phyloP scores from a whole-genome alignment of 768 basidiomycete genomes.

The Auriscalpium orientale region DNA sequence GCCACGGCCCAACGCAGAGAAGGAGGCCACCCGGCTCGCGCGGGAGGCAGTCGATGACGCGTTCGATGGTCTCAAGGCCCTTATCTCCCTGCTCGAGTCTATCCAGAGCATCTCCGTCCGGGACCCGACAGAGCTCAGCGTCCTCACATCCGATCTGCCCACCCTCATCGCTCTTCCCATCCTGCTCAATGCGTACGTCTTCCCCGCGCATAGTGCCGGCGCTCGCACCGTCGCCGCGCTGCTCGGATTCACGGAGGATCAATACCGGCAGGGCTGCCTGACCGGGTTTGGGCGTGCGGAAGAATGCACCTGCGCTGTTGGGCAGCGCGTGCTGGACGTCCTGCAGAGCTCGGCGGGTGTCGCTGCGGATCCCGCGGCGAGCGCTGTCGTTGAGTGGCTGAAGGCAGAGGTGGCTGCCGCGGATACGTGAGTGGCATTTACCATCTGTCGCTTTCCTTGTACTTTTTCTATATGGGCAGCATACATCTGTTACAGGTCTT shows the following conservation, averaged over 20 bases:
- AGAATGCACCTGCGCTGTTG: constrained; percentile 56
- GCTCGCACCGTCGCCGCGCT: constrained; percentile 42
- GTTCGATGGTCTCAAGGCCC: constrained; percentile 51
- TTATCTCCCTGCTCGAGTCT: constrained; percentile 51
- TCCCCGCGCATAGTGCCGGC: constrained; percentile 15
- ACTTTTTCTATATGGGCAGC: not conserved
- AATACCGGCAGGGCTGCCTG: constrained; percentile 63
- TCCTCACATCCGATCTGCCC: constrained; percentile 56
- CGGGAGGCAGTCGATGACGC: constrained; percentile 78
- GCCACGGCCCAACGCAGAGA: constrained; percentile 51
- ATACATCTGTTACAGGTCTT: not conserved
- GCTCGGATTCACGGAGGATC: constrained; percentile 50
- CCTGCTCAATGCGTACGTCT: constrained; percentile 42
- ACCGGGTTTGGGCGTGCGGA: constrained; percentile 74
- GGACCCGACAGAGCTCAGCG: constrained; percentile 25
- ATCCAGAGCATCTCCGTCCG: constrained; percentile 6
- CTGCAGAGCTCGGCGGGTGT: constrained; percentile 24
- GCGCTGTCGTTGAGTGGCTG: constrained; percentile 17
- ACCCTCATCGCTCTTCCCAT: constrained; percentile 69
- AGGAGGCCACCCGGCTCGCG: constrained; percentile 47
- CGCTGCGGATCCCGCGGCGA: constrained; percentile 13
- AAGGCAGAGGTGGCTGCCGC: constrained; percentile 13
- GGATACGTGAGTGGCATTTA: not conserved
- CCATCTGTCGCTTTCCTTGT: not conserved
- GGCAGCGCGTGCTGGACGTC: constrained; percentile 46